These are phyloP conservation scores for Sporothrix dimorphospora DNA, from an alignment of 2,329 filamentous ascomycete species.

Conservation along the genomic window DNA sequence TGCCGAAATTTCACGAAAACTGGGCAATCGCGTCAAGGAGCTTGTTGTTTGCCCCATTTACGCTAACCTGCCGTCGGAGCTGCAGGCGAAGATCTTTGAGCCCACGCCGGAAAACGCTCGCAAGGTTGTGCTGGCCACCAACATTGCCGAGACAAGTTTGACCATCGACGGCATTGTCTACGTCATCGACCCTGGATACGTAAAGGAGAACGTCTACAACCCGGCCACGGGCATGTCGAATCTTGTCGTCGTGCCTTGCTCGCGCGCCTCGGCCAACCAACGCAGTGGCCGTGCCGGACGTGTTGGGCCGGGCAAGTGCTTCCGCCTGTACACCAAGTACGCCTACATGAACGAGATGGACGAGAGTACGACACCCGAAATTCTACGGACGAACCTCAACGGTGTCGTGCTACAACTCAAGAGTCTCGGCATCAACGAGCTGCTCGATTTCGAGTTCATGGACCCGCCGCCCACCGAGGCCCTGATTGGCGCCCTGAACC, in stretches of 20 bases:
- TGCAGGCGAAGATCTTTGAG: conserved; percentile 93
- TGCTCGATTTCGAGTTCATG: conserved; percentile 95
- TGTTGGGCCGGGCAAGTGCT: conserved; percentile 90
- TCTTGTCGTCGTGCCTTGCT: conserved; percentile 87
- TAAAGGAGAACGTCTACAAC: conserved; percentile 95
- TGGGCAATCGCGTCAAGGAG: conserved; percentile 82
- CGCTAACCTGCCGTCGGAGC: conserved; percentile 84
- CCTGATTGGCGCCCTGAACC: conserved; percentile 84
- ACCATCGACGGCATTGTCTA: conserved; percentile 97
- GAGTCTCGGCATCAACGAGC: conserved; percentile 85
- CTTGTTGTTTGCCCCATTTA: conserved; percentile 93
- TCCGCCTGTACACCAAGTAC: conserved; percentile 90
- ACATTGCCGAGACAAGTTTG: conserved; percentile 94
- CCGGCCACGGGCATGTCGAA: conserved; percentile 91
- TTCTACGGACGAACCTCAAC: conserved; percentile 86
- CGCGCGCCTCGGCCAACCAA: conserved; percentile 89
- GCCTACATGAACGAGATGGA: conserved; percentile 95
- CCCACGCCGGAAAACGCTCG: conserved; percentile 82
- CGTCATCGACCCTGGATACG: conserved; percentile 92
- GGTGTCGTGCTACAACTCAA: conserved; percentile 84
- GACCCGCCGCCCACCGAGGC: conserved; percentile 89
- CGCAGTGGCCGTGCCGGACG: conserved; percentile 89
- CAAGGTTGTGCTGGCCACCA: conserved; percentile 93
- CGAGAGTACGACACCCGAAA: conserved; percentile 88
- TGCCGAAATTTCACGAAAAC: conserved; percentile 80